Base-by-base conservation (phyloP, 257 asterid species). In the Paulownia fortunei region DNA sequence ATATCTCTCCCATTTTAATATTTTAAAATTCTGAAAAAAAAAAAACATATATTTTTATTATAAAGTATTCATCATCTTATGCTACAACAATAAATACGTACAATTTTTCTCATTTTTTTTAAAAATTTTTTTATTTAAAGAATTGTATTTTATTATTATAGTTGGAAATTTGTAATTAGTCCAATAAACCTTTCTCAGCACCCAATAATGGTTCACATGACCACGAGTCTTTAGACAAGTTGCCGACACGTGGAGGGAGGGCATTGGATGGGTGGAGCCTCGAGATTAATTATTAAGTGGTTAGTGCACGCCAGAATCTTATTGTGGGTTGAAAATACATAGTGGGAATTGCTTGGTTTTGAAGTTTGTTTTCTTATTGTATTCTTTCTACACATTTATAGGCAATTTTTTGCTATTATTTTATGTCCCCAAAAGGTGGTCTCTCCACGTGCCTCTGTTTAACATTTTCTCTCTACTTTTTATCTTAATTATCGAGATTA, bases 241-340 rank as follows among this genome's bases (percentile, higher is more conserved):
- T 87, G 86, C 58, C 4, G 81, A 87, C 86, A 88, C 86, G 84
- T 90, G 91, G 91, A n/a, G 2, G 16, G 7, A 36, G 47, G 51
- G 9, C 39, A 88, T 87, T 88, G 91, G 90, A 24, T 1, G 11
- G n/a, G 67, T 69, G 79, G 64, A 83, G 83, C 92, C 87, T 88
- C 91, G 87, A 86, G 82, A 85, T 85, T 88, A 87, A 76, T 82
- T 73, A 80, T 77, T 60, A 80, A 73, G 39, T 76, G 67, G 79
- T 83, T 82, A 82, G 89, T 83, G 97, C 94, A 87, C 90, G 90
- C 92, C 88, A 81, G 89, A 84, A 87, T 89, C 91, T 88, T 80
- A 82, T 49, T 77, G 83, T 76, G 77, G 80, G 77, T 64, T 83
- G 27, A 3, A 55, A 41, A 11, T 74, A 44, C 30, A 46, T 62